phyloP scores from a whole-genome alignment of 2,329 filamentous ascomycete genomes.

The Rutstroemia sp. region DNA sequence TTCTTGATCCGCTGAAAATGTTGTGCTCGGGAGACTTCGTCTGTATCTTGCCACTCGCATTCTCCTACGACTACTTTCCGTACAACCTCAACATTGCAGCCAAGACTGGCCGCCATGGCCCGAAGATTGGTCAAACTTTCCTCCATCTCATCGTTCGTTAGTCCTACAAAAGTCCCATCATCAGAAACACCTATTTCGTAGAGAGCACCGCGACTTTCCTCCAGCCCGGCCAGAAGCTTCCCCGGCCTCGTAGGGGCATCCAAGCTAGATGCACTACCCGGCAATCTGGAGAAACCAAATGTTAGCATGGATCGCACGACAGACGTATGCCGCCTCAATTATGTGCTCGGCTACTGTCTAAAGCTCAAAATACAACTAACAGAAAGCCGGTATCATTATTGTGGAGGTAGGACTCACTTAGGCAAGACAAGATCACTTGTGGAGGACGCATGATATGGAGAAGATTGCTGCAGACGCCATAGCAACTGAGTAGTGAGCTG shows the following conservation, averaged over 20 bases:
- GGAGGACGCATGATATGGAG: conserved; percentile 78
- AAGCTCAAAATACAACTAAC: background rate
- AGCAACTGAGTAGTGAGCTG: conserved; percentile 91
- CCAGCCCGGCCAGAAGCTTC: conserved; percentile 68
- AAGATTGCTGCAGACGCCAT: conserved; percentile 93
- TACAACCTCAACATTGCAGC: conserved; percentile 75
- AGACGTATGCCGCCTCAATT: background rate
- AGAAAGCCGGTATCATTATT: background rate
- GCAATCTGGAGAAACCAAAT: conserved; percentile 36
- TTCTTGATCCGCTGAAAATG: conserved; percentile 16
- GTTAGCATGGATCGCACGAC: background rate
- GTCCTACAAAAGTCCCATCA: conserved; percentile 81
- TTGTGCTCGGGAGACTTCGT: conserved; percentile 7
- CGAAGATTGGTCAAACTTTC: conserved; percentile 81
- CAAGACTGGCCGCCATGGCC: conserved; percentile 87
- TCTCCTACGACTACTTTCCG: conserved; percentile 79
- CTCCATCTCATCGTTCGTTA: conserved; percentile 84
- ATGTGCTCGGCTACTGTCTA: background rate
- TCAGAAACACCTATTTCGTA: conserved; percentile 97
- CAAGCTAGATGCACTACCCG: conserved; percentile 50
- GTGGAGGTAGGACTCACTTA: conserved; percentile 28
- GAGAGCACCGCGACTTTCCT: conserved; percentile 85
- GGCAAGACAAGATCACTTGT: conserved; percentile 70
- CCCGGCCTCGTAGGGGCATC: conserved; percentile 40
- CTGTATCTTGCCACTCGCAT: conserved; percentile 56